phyloP scores from a whole-genome alignment of 2,329 filamentous ascomycete genomes.

The Sodiomyces alkalinus region DNA sequence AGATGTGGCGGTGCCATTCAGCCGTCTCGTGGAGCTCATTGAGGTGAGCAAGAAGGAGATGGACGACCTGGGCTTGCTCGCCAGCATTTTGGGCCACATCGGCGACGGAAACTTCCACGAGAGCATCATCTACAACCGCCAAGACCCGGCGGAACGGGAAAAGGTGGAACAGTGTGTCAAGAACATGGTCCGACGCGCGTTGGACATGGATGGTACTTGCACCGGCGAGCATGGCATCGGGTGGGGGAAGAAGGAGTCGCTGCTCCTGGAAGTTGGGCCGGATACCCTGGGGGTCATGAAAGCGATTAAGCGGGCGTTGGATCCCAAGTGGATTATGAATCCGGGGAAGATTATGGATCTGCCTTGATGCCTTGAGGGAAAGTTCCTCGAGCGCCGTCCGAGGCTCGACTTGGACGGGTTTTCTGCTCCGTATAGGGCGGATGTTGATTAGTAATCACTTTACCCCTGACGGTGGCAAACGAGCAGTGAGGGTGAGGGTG shows the following conservation, averaged over 20 bases:
- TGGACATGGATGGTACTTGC: slow-evolving; percentile 90
- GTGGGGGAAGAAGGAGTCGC: slow-evolving; percentile 69
- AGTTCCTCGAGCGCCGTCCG: no score
- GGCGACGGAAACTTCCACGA: slow-evolving; percentile 94
- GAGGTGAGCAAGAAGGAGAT: slow-evolving; percentile 81
- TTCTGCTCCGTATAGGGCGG: no score
- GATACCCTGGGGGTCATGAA: slow-evolving; percentile 78
- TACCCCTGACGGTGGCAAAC: no score
- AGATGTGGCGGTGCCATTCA: slow-evolving; percentile 72
- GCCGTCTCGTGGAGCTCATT: slow-evolving; percentile 55
- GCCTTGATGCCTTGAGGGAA: no score
- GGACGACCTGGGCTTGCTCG: slow-evolving; percentile 73
- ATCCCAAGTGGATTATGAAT: slow-evolving; percentile 81
- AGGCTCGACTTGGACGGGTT: no score
- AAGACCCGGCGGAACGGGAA: slow-evolving; percentile 50
- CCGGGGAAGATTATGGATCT: slow-evolving; percentile 82
- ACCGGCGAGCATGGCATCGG: slow-evolving; percentile 82
- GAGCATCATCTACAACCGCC: slow-evolving; percentile 75
- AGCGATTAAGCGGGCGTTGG: slow-evolving; percentile 65
- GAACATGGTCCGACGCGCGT: slow-evolving; percentile 77
- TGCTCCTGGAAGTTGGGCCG: slow-evolving; percentile 64
- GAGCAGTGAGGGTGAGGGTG: no score
- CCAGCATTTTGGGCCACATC: slow-evolving; percentile 77
- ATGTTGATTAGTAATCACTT: no score
- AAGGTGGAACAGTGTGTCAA: slow-evolving; percentile 72